Percentiles rank a stretch among this genome's conserved stretches.
Evolutionary conservation across 179 eudicot genomes (phyloP).

Genomic region (Camellia oleifera): DNA sequence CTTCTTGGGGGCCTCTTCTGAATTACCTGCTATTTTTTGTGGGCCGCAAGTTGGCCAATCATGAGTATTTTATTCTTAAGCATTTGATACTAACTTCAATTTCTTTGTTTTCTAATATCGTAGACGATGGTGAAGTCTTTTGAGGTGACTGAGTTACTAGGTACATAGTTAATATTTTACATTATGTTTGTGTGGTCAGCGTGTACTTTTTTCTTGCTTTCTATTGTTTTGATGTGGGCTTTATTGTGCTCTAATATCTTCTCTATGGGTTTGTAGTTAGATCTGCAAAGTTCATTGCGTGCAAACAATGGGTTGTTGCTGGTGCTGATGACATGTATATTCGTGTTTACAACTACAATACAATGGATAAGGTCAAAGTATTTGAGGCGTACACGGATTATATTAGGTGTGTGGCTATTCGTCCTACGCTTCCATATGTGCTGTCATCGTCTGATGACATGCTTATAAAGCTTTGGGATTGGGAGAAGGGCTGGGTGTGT

Average conservation of each 20-base stretch:
- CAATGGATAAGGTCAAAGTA: constrained; percentile 95
- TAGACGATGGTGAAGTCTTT: constrained; percentile 92
- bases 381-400: constrained; percentile 97
- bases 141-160: constrained; percentile 89
- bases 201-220: not conserved
- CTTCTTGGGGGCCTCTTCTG: not conserved
- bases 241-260: constrained; percentile 2
- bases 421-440: constrained; percentile 93
- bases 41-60: not conserved
- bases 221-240: constrained; percentile 15
- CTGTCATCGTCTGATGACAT: constrained; percentile 97
- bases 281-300: constrained; percentile 91
- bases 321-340: constrained; percentile 97
- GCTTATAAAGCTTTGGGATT: constrained; percentile 99
- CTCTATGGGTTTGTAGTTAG: constrained; percentile 54
- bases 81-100: constrained; percentile 15
- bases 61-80: not conserved
- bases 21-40: not conserved
- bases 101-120: constrained; percentile 14
- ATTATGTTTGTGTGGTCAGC: not conserved
- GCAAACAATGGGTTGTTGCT: constrained; percentile 99
- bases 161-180: constrained; percentile 27
- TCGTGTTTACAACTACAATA: constrained; percentile 96
- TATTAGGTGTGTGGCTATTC: constrained; percentile 98
- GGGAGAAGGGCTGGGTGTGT: constrained; percentile 97